Evolutionary conservation across 139 green algal species (phyloP).

Genomic region (Pseudopediastrum boryanum): DNA sequence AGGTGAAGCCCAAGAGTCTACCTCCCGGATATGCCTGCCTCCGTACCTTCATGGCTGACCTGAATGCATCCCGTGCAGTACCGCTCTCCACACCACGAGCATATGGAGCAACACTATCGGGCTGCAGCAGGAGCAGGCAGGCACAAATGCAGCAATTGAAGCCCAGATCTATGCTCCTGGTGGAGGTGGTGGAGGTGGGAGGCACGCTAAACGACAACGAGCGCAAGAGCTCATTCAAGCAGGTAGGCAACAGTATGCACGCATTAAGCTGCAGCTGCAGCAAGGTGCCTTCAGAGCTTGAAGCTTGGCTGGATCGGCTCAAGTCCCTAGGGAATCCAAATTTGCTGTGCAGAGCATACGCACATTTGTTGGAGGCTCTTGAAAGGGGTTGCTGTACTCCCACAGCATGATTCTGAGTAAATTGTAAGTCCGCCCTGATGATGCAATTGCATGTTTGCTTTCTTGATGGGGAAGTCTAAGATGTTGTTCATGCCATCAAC

Average conservation of each 20-base stretch:
- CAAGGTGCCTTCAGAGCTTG: neutral
- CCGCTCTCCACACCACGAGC: slow-evolving; percentile 71
- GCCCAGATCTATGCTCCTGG: slow-evolving; percentile 72
- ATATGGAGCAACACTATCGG: slow-evolving; percentile 90
- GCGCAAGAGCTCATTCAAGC: slow-evolving; percentile 70
- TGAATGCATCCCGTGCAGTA: slow-evolving; percentile 43
- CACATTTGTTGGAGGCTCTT: neutral
- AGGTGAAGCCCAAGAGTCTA: slow-evolving; percentile 48
- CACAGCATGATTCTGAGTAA: no score
- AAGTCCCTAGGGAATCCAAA: no score
- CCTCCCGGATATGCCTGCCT: neutral
- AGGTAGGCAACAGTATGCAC: slow-evolving; percentile 13
- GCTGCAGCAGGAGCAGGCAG: slow-evolving; percentile 57
- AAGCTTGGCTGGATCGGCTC: no score
- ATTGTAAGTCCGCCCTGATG: neutral
- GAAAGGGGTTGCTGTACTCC: neutral
- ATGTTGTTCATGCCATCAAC: neutral
- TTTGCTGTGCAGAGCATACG: no score
- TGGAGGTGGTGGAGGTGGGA: slow-evolving; percentile 44
- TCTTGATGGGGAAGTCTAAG: no score
- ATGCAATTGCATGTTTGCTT: neutral
- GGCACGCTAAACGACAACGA: slow-evolving; percentile 56
- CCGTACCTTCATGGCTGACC: neutral
- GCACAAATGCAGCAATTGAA: slow-evolving; percentile 77
- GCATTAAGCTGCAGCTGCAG: slow-evolving; percentile 6